These are phyloP conservation scores for Gossypium raimondii DNA, from an alignment of 345 rosid genomes.

Conservation along the genomic window DNA sequence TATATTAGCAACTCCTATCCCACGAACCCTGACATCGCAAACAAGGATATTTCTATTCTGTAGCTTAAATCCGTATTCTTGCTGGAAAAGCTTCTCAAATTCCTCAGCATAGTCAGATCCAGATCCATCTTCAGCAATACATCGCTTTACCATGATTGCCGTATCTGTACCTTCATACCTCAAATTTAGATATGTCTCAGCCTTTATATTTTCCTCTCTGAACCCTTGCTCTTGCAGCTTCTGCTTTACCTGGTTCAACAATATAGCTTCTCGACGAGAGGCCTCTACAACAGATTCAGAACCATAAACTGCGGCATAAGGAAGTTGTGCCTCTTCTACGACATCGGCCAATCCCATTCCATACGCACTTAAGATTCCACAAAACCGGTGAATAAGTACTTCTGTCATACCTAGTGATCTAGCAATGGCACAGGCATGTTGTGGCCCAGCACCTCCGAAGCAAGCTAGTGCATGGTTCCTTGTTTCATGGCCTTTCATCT, in stretches of 20 bases:
- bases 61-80: conserved; percentile 91
- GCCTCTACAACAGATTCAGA: conserved; percentile 62
- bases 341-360: conserved; percentile 99
- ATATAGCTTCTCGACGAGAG: conserved; percentile 51
- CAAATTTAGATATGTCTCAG: conserved; percentile 75
- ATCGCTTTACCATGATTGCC: conserved; percentile 84
- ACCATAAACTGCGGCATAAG: conserved; percentile 79
- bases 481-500: conserved; percentile 99
- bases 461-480: conserved; percentile 89
- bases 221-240: conserved; percentile 84
- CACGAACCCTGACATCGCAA: conserved; percentile 92
- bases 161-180: conserved; percentile 98
- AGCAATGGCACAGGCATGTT: conserved; percentile 96
- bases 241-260: conserved; percentile 51
- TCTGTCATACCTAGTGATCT: conserved; percentile 89
- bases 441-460: conserved; percentile 99
- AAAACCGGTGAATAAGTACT: conserved; percentile 78
- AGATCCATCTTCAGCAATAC: conserved; percentile 37
- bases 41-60: conserved; percentile 66
- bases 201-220: conserved; percentile 51
- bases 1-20: conserved; percentile 80
- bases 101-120: conserved; percentile 59
- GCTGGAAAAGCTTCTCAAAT: conserved; percentile 75
- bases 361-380: conserved; percentile 93
- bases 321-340: conserved; percentile 92